phyloP scores from a whole-genome alignment of 2,329 filamentous ascomycete genomes.

The Stagonosporopsis cucurbitacearum region DNA sequence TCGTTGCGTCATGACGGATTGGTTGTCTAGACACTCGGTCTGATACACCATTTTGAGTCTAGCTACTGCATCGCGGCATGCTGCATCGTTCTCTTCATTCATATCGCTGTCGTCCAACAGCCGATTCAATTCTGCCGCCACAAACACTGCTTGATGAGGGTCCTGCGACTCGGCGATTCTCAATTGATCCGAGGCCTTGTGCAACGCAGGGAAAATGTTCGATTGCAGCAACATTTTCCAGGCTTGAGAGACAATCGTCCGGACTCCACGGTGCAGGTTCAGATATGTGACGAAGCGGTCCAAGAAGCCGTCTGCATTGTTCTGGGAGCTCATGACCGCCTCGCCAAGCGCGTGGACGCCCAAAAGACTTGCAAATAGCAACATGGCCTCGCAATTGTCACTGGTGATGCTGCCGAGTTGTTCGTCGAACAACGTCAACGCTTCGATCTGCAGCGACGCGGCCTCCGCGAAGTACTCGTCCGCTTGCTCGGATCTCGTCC shows the following conservation, averaged over 20 bases:
- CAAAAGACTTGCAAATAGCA: constrained; percentile 24
- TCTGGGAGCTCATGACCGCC: constrained; percentile 15
- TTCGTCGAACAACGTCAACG: constrained; percentile 21
- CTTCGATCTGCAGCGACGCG: constrained; percentile 22
- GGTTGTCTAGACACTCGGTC: constrained; percentile 1
- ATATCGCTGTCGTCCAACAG: constrained; percentile 22
- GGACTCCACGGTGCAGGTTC: constrained; percentile 27
- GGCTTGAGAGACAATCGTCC: constrained; percentile 18
- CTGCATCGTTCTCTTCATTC: constrained; percentile 4
- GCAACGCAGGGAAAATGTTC: constrained; percentile 17
- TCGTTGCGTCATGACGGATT: neutral
- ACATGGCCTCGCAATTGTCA: constrained; percentile 23
- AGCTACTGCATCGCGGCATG: constrained; percentile 22
- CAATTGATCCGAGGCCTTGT: constrained; percentile 8
- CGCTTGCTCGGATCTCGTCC: constrained; percentile 11
- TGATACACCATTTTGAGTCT: constrained; percentile 22
- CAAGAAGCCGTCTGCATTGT: constrained; percentile 19
- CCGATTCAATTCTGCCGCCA: constrained; percentile 11
- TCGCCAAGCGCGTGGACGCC: constrained; percentile 26
- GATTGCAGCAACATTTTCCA: constrained; percentile 21
- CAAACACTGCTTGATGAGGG: constrained; percentile 8
- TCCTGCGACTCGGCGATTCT: constrained; percentile 7
- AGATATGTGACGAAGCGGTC: constrained; percentile 27
- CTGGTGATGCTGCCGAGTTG: constrained; percentile 10
- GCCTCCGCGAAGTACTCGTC: constrained; percentile 24